phyloP scores from a whole-genome alignment of 2,329 filamentous ascomycete species.

The Aspergillus thermomutatus region DNA sequence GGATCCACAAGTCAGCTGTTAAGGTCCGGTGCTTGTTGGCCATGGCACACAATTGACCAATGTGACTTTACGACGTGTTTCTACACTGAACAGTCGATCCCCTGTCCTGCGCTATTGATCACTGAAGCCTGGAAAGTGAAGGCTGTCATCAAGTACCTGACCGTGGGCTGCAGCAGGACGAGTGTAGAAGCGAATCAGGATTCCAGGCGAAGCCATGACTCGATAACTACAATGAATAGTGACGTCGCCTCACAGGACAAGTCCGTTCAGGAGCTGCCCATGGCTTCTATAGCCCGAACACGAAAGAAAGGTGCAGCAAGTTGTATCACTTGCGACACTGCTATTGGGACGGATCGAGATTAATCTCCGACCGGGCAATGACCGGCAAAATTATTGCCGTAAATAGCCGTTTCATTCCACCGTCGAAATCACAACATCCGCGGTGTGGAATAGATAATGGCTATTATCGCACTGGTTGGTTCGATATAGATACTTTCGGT shows the following conservation, averaged over 20 bases:
- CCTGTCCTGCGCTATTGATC: neutral
- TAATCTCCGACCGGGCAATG: slow-evolving; percentile 8
- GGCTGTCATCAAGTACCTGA: neutral
- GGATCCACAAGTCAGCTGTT: neutral
- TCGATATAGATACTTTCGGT: slow-evolving; percentile 9
- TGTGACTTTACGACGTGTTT: neutral
- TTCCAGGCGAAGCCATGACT: neutral
- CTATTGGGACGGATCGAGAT: slow-evolving; percentile 4
- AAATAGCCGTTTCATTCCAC: slow-evolving; percentile 9
- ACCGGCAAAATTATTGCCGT: slow-evolving; percentile 6
- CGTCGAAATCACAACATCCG: slow-evolving; percentile 2
- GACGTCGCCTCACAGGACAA: neutral
- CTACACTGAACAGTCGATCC: neutral
- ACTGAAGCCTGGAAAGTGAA: neutral
- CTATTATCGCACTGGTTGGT: slow-evolving; percentile 1
- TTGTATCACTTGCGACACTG: neutral
- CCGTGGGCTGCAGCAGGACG: neutral
- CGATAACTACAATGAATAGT: neutral
- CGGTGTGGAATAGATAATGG: slow-evolving; percentile 8
- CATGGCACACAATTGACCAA: neutral
- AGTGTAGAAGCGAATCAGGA: neutral
- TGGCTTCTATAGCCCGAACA: neutral
- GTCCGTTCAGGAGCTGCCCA: neutral
- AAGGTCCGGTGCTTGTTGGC: neutral
- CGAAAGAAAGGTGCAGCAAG: neutral